Evolutionary conservation across 2,329 filamentous ascomycete species (phyloP).

Genomic region (Ceratocystis harringtonii): DNA sequence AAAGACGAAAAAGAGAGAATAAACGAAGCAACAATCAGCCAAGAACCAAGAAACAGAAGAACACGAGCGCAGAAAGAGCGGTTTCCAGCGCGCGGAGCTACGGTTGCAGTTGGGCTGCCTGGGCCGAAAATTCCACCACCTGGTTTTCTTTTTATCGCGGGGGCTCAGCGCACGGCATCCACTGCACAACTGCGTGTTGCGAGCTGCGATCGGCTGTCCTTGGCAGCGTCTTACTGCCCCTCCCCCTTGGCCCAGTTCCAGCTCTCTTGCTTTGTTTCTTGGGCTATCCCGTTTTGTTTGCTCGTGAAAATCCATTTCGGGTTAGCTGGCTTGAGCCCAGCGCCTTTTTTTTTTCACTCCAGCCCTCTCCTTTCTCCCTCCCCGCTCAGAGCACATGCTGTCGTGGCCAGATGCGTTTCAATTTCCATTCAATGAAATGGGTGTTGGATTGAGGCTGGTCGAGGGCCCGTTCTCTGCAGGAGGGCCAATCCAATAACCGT

Average conservation of each 20-base stretch:
- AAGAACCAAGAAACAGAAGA: background rate
- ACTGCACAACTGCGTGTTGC: too few relatives aligned
- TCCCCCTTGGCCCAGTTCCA: background rate
- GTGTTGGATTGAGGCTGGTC: background rate
- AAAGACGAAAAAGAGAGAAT: background rate
- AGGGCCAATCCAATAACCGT: too few relatives aligned
- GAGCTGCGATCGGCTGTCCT: too few relatives aligned
- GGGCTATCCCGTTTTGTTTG: background rate
- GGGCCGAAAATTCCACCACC: background rate
- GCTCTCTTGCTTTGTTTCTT: background rate
- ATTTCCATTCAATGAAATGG: background rate
- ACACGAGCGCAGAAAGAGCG: background rate
- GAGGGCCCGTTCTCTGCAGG: background rate
- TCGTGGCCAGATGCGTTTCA: conserved; percentile 8
- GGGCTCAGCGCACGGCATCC: too few relatives aligned
- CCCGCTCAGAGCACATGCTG: background rate
- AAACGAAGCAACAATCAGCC: too few relatives aligned
- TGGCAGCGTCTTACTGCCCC: background rate
- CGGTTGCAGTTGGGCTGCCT: background rate
- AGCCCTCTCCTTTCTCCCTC: background rate
- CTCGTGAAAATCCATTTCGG: background rate
- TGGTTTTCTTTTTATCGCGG: background rate
- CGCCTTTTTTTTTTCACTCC: background rate
- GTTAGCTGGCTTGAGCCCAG: conserved; percentile 4
- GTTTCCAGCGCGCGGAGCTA: background rate